phyloP scores from a whole-genome alignment of 164 flowering plant species.

The Annona cherimola region DNA sequence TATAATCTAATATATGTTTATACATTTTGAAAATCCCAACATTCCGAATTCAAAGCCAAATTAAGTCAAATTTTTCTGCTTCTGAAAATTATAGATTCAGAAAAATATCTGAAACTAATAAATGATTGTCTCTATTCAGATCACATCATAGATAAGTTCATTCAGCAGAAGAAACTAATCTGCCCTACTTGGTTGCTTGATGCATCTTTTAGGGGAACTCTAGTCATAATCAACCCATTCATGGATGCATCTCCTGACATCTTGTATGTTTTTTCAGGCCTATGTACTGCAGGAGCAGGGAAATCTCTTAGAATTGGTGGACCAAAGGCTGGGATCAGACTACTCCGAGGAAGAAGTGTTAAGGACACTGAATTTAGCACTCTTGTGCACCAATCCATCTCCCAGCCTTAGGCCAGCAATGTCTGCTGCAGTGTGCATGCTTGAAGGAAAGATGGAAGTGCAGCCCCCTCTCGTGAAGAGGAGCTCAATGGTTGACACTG shows the following conservation, averaged over 20 bases:
- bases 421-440: conserved; percentile 73
- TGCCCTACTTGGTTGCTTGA: background rate
- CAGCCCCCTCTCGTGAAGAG: conserved; percentile 42
- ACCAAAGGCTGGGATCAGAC: conserved; percentile 48
- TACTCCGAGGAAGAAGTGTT: conserved; percentile 50
- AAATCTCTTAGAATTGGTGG: conserved; percentile 64
- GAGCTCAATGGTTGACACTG: conserved; percentile 3
- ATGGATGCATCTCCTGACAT: background rate
- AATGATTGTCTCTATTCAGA: background rate
- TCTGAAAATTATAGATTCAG: too few relatives aligned
- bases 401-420: conserved; percentile 74
- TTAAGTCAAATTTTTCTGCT: too few relatives aligned
- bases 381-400: conserved; percentile 75
- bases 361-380: conserved; percentile 50
- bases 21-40: too few relatives aligned
- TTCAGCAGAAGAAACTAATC: background rate
- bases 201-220: background rate
- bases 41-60: too few relatives aligned
- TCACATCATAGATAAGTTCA: background rate
- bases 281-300: conserved; percentile 67
- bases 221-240: background rate
- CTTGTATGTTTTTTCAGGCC: conserved; percentile 33
- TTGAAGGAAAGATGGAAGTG: conserved; percentile 53
- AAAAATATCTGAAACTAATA: too few relatives aligned
- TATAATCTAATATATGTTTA: too few relatives aligned